These are phyloP conservation scores for Camelina sativa DNA, from an alignment of 345 rosid genomes.

Conservation along the genomic window DNA sequence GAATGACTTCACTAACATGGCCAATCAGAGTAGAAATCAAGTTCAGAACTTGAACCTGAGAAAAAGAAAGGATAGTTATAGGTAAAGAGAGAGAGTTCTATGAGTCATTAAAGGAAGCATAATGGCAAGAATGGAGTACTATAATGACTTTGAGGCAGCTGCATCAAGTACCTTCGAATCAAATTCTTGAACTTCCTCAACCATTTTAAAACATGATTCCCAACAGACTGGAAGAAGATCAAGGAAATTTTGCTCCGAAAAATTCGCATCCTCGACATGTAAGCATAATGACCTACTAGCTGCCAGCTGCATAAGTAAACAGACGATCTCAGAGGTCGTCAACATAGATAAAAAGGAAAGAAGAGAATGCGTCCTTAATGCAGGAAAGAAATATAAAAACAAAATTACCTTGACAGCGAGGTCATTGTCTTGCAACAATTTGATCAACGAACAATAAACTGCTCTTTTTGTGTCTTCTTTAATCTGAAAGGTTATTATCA, in stretches of 20 bases:
- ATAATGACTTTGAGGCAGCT: conserved; percentile 24
- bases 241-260: conserved; percentile 66
- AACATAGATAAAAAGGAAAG: background rate
- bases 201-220: conserved; percentile 85
- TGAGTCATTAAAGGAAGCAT: conserved; percentile 24
- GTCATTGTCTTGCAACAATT: conserved; percentile 80
- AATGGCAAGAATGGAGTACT: conserved; percentile 30
- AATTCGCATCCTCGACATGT: conserved; percentile 95
- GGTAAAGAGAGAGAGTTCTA: conserved; percentile 29
- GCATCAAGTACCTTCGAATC: conserved; percentile 80
- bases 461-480: conserved; percentile 87
- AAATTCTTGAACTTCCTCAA: conserved; percentile 95
- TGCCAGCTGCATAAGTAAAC: conserved; percentile 73
- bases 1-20: conserved; percentile 72
- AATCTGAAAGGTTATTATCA: conserved; percentile 60
- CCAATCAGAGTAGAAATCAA: conserved; percentile 87
- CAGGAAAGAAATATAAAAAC: conserved; percentile 10
- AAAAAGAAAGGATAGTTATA: conserved; percentile 21
- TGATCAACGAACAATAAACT: conserved; percentile 89
- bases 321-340: conserved; percentile 46
- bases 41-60: conserved; percentile 94
- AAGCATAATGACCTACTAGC: conserved; percentile 93
- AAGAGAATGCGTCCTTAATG: background rate
- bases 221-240: conserved; percentile 95
- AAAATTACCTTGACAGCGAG: conserved; percentile 82